Conservation (phyloP, 2,329 filamentous ascomycete species). For the Colletotrichum viniferum region DNA sequence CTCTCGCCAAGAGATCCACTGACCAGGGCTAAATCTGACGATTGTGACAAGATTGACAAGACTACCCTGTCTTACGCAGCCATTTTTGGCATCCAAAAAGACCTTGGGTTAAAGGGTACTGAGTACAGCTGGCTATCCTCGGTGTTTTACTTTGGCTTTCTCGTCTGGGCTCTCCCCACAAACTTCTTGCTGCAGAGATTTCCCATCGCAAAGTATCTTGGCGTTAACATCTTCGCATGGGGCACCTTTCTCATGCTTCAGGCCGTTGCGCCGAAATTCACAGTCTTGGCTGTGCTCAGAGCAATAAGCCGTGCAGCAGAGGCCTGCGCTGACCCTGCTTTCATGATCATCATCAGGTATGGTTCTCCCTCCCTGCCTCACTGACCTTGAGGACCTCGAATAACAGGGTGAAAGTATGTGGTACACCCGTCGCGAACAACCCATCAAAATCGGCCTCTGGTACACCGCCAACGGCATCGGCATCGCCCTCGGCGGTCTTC, state of each 20-base stretch:
- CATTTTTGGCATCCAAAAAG: not conserved
- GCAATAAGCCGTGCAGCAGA: not conserved
- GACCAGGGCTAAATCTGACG: not conserved
- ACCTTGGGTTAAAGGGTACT: not conserved
- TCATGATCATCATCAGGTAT: not conserved
- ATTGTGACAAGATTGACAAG: not conserved
- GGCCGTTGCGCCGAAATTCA: not conserved
- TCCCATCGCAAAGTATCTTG: not conserved
- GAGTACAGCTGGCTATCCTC: not conserved
- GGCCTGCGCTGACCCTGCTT: not conserved
- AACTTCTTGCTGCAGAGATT: not conserved
- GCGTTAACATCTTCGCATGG: not conserved
- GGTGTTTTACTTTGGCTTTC: not conserved
- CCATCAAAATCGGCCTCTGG: not conserved
- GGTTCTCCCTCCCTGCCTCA: fast-evolving
- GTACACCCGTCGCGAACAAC: not conserved
- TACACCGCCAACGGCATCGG: not conserved
- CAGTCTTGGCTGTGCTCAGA: not conserved
- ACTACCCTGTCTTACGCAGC: not conserved
- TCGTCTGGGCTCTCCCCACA: not conserved
- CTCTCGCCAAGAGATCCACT: not conserved
- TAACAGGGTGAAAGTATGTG: not conserved
- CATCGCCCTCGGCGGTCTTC: not conserved
- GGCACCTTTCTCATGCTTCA: not conserved
- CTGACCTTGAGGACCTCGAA: not conserved